Percentiles rank a stretch among this genome's conserved stretches.
Conservation (phyloP, 2,329 filamentous ascomycete species). For the Didymosphaeria variabile region DNA sequence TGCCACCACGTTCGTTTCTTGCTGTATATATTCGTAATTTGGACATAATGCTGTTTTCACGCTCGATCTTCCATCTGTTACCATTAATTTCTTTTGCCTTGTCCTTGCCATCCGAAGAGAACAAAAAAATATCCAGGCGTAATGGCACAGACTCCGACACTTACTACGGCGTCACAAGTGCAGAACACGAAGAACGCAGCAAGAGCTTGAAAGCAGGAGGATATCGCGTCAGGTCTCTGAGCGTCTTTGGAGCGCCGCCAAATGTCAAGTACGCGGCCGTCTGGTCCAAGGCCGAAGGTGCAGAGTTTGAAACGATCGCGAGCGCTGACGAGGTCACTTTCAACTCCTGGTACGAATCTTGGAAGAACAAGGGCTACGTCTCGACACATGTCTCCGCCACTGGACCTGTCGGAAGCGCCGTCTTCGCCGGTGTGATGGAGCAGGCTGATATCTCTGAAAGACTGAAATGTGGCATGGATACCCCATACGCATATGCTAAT, state of each 20-base stretch:
- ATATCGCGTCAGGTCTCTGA: slow-evolving; percentile 28
- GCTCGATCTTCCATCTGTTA: not conserved
- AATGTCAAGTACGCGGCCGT: slow-evolving; percentile 29
- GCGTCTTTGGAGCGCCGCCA: slow-evolving; percentile 23
- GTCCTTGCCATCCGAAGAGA: not conserved
- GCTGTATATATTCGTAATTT: not conserved
- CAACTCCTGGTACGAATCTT: slow-evolving; percentile 27
- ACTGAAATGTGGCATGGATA: slow-evolving; percentile 26
- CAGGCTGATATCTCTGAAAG: slow-evolving; percentile 18
- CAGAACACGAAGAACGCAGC: slow-evolving; percentile 9
- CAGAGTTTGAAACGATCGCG: slow-evolving; percentile 25
- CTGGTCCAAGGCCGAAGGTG: slow-evolving; percentile 28
- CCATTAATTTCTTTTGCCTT: not conserved
- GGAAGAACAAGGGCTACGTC: slow-evolving; percentile 28
- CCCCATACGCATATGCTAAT: slow-evolving; percentile 17
- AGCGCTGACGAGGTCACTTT: slow-evolving; percentile 26
- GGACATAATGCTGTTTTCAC: slow-evolving; percentile 1
- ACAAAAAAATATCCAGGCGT: not conserved
- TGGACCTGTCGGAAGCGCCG: slow-evolving; percentile 24
- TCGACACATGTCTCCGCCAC: slow-evolving; percentile 35
- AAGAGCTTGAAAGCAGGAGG: slow-evolving; percentile 24
- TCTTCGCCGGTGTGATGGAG: slow-evolving; percentile 34
- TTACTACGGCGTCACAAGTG: slow-evolving; percentile 13
- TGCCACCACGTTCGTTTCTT: not conserved
- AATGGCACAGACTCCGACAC: not conserved